phyloP scores from a whole-genome alignment of 2,329 filamentous ascomycete species.

The Aspergillus bombycis region DNA sequence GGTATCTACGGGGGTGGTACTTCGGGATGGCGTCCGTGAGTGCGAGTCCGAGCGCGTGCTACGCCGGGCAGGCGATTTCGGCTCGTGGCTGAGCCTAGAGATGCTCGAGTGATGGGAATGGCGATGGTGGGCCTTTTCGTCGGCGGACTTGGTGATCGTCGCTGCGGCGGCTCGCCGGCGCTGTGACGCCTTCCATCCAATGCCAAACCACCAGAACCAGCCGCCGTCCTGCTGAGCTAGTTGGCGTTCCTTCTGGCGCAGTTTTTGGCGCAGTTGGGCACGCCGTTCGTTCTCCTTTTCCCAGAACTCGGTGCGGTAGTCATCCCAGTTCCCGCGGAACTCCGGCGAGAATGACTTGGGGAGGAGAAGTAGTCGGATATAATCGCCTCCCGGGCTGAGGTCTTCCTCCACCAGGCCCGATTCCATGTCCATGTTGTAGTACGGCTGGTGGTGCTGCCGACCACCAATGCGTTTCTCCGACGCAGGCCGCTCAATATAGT shows the following conservation, averaged over 20 bases:
- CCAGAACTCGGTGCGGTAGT: slow-evolving; percentile 94
- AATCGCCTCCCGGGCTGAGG: slow-evolving; percentile 84
- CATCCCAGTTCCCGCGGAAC: slow-evolving; percentile 96
- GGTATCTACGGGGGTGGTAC: slow-evolving; percentile 41
- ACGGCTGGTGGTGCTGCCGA: slow-evolving; percentile 38
- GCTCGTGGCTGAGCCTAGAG: slow-evolving; percentile 33
- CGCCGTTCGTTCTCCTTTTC: slow-evolving; percentile 92
- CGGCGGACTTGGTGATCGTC: slow-evolving; percentile 29
- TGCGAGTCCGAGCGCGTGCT: slow-evolving; percentile 43
- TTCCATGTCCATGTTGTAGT: slow-evolving; percentile 65
- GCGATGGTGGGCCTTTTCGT: slow-evolving; percentile 35
- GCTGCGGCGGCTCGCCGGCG: slow-evolving; percentile 34
- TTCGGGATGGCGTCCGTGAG: slow-evolving; percentile 47
- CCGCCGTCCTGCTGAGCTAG: slow-evolving; percentile 69
- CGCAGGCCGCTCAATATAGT: slow-evolving; percentile 68
- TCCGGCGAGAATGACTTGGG: slow-evolving; percentile 94
- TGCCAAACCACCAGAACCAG: slow-evolving; percentile 84
- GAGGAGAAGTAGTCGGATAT: slow-evolving; percentile 84
- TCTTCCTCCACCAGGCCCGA: slow-evolving; percentile 77
- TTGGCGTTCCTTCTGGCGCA: slow-evolving; percentile 69
- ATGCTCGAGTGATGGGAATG: slow-evolving; percentile 34
- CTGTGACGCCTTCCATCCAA: slow-evolving; percentile 45
- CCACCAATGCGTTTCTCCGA: slow-evolving; percentile 42
- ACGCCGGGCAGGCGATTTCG: slow-evolving; percentile 34
- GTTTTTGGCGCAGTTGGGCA: slow-evolving; percentile 68